A percentile compares a stretch with the other conserved stretches of the same genome.
These are phyloP conservation scores for Aureobasidium uvarum DNA, from an alignment of 2,329 filamentous ascomycete species.

Conservation along the genomic window DNA sequence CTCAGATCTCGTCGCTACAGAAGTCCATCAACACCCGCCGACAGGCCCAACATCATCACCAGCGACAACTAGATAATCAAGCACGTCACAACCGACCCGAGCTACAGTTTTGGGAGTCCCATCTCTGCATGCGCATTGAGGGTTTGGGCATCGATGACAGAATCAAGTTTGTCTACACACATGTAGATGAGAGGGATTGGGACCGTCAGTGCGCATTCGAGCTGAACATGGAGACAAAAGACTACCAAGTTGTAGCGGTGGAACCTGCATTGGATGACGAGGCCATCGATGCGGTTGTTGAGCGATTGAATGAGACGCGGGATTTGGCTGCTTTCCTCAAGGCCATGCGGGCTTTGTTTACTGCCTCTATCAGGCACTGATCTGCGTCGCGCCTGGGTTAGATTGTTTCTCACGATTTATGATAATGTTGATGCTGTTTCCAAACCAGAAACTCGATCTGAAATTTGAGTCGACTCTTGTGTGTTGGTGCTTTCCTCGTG, in stretches of 20 bases:
- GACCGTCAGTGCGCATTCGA: constrained; percentile 93
- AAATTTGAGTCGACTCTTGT: background rate
- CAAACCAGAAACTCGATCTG: background rate
- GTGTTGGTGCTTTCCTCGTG: background rate
- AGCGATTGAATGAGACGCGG: constrained; percentile 76
- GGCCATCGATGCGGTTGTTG: constrained; percentile 71
- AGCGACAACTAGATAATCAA: constrained; percentile 75
- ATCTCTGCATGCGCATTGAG: constrained; percentile 87
- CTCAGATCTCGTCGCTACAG: constrained; percentile 64
- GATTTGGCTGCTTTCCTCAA: constrained; percentile 72
- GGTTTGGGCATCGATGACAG: constrained; percentile 68
- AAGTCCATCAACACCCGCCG: constrained; percentile 66
- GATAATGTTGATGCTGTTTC: constrained; percentile 4
- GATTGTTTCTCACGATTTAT: background rate
- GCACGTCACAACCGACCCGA: constrained; percentile 87
- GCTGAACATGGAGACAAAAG: constrained; percentile 72
- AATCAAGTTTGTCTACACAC: constrained; percentile 85
- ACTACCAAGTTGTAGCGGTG: constrained; percentile 81
- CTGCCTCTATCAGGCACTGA: constrained; percentile 51
- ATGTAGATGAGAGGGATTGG: constrained; percentile 83
- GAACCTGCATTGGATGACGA: constrained; percentile 79
- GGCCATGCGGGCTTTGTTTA: constrained; percentile 77
- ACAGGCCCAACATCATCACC: constrained; percentile 69
- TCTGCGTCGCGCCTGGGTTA: background rate
- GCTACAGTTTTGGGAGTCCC: constrained; percentile 92